Evolutionary conservation across 805 yeast genomes (phyloP).

Genomic region (Spathaspora hagerdaliae): DNA sequence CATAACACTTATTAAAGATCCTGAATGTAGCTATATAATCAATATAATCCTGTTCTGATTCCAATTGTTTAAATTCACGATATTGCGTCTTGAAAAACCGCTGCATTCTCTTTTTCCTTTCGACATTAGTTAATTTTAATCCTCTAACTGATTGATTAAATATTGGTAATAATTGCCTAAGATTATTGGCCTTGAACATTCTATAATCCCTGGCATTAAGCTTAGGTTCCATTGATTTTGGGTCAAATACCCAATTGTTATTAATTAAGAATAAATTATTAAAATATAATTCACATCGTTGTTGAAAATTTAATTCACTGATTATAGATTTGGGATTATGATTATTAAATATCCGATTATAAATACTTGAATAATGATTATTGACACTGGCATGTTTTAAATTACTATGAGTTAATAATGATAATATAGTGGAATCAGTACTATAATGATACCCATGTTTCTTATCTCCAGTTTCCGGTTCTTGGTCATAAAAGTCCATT

Average conservation of each 20-base stretch:
- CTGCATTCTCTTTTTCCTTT: conserved; percentile 16
- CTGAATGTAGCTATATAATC: conserved; percentile 41
- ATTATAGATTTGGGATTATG: conserved; percentile 18
- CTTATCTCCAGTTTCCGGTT: no score
- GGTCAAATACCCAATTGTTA: conserved; percentile 42
- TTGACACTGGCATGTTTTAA: no score
- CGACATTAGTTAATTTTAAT: conserved; percentile 11
- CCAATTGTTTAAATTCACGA: conserved; percentile 13
- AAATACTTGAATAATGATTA: conserved; percentile 14
- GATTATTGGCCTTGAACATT: conserved; percentile 17
- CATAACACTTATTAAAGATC: conserved; percentile 41
- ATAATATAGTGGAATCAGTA: no score
- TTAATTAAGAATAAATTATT: conserved; percentile 30
- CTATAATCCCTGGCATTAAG: conserved; percentile 19
- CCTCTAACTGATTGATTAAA: not conserved
- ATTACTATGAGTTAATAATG: no score
- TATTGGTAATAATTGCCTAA: conserved; percentile 19
- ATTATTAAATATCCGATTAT: conserved; percentile 18
- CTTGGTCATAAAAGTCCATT: no score
- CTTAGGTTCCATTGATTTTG: conserved; percentile 13
- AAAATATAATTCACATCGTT: conserved; percentile 40
- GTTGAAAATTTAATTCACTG: conserved; percentile 11
- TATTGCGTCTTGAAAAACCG: conserved; percentile 24
- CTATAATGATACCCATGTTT: no score
- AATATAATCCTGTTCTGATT: conserved; percentile 27